A percentile compares a stretch with the other conserved stretches of the same genome.
phyloP scores from a whole-genome alignment of 305 asterid genomes.

The Solanum chacoense region DNA sequence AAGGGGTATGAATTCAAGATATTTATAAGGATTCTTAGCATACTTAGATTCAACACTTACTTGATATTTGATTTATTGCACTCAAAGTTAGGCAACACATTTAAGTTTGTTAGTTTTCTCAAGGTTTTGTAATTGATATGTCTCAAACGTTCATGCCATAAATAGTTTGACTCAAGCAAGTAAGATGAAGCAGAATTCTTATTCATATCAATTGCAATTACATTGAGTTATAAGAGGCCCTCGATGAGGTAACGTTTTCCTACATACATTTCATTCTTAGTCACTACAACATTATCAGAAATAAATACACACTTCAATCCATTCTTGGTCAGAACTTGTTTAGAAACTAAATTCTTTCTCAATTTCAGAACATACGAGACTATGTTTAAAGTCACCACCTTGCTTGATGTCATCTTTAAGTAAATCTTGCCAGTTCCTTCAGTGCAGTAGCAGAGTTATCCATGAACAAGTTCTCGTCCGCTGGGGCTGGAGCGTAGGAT shows the following conservation, averaged over 20 bases:
- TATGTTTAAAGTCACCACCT: neutral
- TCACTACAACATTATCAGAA: neutral
- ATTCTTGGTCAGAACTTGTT: neutral
- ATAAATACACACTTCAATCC: neutral
- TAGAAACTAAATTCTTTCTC: neutral
- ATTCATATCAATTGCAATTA: neutral
- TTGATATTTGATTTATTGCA: too few species aligned
- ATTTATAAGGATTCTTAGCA: too few species aligned
- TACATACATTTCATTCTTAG: neutral
- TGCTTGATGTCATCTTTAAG: neutral
- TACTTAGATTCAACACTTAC: too few species aligned
- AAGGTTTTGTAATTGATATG: too few species aligned
- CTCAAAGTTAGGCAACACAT: too few species aligned
- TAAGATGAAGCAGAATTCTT: too few species aligned
- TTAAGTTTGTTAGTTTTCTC: too few species aligned
- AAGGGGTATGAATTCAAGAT: too few species aligned
- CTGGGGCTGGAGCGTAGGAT: neutral
- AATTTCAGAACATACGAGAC: neutral
- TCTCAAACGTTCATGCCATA: too few species aligned
- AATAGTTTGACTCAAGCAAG: too few species aligned
- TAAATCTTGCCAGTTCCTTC: neutral
- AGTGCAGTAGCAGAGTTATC: neutral
- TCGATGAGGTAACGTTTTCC: neutral
- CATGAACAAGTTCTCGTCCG: neutral
- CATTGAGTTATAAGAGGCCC: neutral